Conservation (phyloP, 139 green algal genomes). For the Microglena sp. region DNA sequence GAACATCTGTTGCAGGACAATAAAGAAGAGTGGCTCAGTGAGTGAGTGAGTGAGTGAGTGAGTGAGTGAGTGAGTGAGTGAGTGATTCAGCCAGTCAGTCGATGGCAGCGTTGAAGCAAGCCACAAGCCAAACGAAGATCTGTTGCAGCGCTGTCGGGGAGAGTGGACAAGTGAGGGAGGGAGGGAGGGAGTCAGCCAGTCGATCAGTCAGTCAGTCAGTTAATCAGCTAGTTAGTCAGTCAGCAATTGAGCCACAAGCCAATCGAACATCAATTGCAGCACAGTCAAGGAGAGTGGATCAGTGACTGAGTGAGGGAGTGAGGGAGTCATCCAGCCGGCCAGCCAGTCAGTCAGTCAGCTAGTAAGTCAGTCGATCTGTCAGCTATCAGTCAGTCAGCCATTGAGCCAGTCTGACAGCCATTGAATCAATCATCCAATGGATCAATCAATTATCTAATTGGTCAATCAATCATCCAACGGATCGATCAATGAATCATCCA, state of each 20-base stretch:
- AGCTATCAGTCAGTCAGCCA: no score
- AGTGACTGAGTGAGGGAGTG: no score
- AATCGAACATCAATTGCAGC: conserved; percentile 27
- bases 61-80: conserved; percentile 35
- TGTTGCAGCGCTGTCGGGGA: conserved; percentile 29
- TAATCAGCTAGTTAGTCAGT: conserved; percentile 40
- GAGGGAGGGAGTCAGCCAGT: conserved; percentile 7
- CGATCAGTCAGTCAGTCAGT: conserved; percentile 50
- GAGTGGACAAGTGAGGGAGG: neutral
- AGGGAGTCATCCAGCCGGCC: no score
- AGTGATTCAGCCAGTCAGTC: conserved; percentile 40
- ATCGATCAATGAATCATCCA: no score
- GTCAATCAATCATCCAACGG: no score
- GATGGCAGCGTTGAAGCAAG: conserved; percentile 38
- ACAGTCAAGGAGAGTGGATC: conserved; percentile 12
- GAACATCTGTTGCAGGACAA: conserved; percentile 78
- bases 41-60: neutral
- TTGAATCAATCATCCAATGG: no score
- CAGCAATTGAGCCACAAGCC: conserved; percentile 19
- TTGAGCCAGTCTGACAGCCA: no score
- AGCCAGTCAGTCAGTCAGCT: no score
- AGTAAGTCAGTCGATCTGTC: no score
- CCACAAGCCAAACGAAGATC: conserved; percentile 7
- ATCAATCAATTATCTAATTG: no score
- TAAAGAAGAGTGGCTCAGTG: neutral